These are phyloP conservation scores for Salix arbutifolia DNA, from an alignment of 345 rosid genomes.

Conservation along the genomic window DNA sequence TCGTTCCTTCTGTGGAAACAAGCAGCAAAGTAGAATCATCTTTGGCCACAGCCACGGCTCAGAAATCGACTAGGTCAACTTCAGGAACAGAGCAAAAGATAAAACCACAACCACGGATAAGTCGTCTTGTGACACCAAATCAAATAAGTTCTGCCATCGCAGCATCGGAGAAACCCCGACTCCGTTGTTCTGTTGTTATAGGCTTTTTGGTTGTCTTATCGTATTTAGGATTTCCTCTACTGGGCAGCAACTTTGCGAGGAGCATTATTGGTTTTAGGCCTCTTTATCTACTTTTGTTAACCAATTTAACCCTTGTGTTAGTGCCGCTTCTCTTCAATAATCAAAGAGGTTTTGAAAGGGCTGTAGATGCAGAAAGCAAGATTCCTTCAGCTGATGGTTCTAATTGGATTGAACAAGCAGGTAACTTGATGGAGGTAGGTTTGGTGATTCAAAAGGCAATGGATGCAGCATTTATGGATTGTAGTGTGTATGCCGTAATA, in stretches of 20 bases:
- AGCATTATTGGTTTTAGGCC: slow-evolving; percentile 57
- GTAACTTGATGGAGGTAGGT: slow-evolving; percentile 59
- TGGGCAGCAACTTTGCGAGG: slow-evolving; percentile 32
- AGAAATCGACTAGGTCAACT: slow-evolving; percentile 27
- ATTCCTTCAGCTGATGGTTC: slow-evolving; percentile 22
- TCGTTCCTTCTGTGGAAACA: slow-evolving; percentile 21
- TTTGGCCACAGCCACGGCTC: slow-evolving; percentile 25
- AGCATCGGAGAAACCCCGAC: slow-evolving; percentile 44
- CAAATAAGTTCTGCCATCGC: slow-evolving; percentile 54
- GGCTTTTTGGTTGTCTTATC: slow-evolving; percentile 54
- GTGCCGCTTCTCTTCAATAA: slow-evolving; percentile 33
- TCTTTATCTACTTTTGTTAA: slow-evolving; percentile 57
- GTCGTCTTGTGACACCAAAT: slow-evolving; percentile 35
- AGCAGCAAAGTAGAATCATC: slow-evolving; percentile 19
- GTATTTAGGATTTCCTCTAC: slow-evolving; percentile 48
- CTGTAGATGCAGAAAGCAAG: slow-evolving; percentile 21
- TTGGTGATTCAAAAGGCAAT: slow-evolving; percentile 54
- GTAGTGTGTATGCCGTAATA: slow-evolving; percentile 54
- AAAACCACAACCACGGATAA: background rate
- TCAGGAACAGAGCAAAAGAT: slow-evolving; percentile 19
- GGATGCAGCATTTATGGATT: slow-evolving; percentile 67
- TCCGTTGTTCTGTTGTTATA: slow-evolving; percentile 40
- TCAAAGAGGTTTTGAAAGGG: slow-evolving; percentile 22
- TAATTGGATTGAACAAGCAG: slow-evolving; percentile 56
- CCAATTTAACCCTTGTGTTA: slow-evolving; percentile 54